Percentiles rank a stretch among this genome's conserved stretches.
These are phyloP conservation scores for Caloboletus firmus DNA, from an alignment of 1,284 basidiomycete species.

Conservation along the genomic window DNA sequence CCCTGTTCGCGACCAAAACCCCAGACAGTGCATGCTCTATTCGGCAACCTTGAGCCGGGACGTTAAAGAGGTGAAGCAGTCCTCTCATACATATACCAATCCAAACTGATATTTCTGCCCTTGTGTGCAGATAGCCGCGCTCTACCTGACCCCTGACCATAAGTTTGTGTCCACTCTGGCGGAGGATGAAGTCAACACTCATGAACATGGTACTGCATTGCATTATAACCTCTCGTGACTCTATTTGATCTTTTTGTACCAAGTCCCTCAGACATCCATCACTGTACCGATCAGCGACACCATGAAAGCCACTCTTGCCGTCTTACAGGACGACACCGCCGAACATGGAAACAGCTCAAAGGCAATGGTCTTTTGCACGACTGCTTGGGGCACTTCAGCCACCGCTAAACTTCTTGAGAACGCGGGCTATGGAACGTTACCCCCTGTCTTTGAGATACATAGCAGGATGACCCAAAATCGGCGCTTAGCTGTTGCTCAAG, in stretches of 20 bases:
- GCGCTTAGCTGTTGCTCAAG: constrained; percentile 49
- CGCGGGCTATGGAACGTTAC: constrained; percentile 36
- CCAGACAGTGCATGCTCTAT: constrained; percentile 78
- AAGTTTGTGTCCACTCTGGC: constrained; percentile 62
- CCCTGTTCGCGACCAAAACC: constrained; percentile 33
- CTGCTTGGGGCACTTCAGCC: constrained; percentile 61
- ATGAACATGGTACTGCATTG: constrained; percentile 52
- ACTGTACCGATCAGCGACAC: constrained; percentile 44
- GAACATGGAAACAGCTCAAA: constrained; percentile 37
- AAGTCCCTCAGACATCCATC: constrained; percentile 54
- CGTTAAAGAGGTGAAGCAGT: constrained; percentile 36
- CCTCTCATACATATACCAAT: neutral
- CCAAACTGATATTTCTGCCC: neutral
- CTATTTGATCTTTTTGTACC: neutral
- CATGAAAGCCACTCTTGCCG: constrained; percentile 43
- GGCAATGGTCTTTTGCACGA: constrained; percentile 67
- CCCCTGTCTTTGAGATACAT: constrained; percentile 48
- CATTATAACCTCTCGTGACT: neutral
- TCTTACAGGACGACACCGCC: constrained; percentile 37
- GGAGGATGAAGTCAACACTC: constrained; percentile 63
- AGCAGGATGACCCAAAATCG: constrained; percentile 45
- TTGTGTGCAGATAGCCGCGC: constrained; percentile 42
- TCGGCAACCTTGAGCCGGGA: constrained; percentile 60
- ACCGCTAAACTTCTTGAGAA: constrained; percentile 47
- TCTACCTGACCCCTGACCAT: constrained; percentile 50